Percentiles rank a stretch among this genome's conserved stretches.
phyloP scores from a whole-genome alignment of 208 protist species.

The Wallacemonas sp. region DNA sequence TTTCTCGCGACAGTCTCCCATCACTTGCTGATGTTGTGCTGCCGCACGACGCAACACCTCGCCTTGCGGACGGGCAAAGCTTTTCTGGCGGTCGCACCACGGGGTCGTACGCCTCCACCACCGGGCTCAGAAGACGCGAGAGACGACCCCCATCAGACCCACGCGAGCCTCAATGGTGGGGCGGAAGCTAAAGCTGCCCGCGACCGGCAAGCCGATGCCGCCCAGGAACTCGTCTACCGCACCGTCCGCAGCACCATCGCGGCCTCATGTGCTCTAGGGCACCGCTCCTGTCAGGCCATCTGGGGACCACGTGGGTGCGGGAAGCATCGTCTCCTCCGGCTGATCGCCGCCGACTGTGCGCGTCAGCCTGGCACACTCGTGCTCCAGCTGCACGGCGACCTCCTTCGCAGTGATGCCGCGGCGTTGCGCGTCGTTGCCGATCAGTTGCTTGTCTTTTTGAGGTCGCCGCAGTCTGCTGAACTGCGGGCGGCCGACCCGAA shows the following conservation, averaged over 20 bases:
- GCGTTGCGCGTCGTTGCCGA: conserved; percentile 61
- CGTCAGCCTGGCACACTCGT: conserved; percentile 48
- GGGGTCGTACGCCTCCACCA: conserved; percentile 28
- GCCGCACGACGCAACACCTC: conserved; percentile 10
- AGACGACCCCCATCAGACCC: neutral
- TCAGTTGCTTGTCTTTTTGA: conserved; percentile 65
- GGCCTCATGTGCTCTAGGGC: conserved; percentile 61
- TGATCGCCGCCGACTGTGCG: conserved; percentile 58
- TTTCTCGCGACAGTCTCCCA: neutral
- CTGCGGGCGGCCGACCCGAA: conserved; percentile 48
- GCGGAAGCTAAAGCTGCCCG: neutral
- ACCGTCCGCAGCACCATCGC: conserved; percentile 71
- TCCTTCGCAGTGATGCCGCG: conserved; percentile 61
- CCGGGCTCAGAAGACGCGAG: neutral
- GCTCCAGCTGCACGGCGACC: conserved; percentile 61
- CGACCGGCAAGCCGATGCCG: conserved; percentile 2
- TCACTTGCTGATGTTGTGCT: conserved; percentile 11
- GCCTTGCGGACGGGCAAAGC: conserved; percentile 16
- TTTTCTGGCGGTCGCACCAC: conserved; percentile 26
- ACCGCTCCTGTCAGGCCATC: conserved; percentile 74
- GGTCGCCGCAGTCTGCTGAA: conserved; percentile 41
- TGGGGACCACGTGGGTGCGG: conserved; percentile 76
- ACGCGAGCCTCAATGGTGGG: neutral
- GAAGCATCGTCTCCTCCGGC: conserved; percentile 68
- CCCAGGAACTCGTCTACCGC: conserved; percentile 55